Percentiles rank a stretch among this genome's conserved stretches.
These are phyloP conservation scores for Fomitopsis pulvina DNA, from an alignment of 768 basidiomycete genomes.

Conservation along the genomic window DNA sequence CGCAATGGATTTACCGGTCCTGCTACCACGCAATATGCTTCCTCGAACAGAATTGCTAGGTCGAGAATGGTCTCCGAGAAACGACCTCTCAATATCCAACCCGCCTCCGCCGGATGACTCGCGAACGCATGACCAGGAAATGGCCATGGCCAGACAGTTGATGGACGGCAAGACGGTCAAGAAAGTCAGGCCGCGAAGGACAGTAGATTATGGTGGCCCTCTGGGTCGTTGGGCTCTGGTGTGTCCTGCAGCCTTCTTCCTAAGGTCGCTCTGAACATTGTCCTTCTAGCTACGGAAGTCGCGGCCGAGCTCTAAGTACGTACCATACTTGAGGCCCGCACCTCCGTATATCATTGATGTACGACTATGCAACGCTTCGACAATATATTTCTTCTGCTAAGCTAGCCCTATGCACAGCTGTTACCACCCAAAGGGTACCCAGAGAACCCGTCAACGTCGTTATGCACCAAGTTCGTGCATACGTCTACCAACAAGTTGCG, in stretches of 20 bases:
- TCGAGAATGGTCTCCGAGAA: constrained; percentile 71
- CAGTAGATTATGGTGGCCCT: constrained; percentile 91
- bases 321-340: constrained; percentile 73
- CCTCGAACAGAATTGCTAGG: constrained; percentile 31
- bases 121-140: constrained; percentile 69
- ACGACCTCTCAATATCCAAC: constrained; percentile 58
- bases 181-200: constrained; percentile 88
- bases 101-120: constrained; percentile 81
- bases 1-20: constrained; percentile 36
- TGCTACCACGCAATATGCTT: constrained; percentile 43
- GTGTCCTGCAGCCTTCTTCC: constrained; percentile 5
- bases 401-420: constrained; percentile 46
- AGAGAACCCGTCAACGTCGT: constrained; percentile 83
- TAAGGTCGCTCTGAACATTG: not conserved
- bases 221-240: constrained; percentile 85
- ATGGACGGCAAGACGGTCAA: constrained; percentile 80
- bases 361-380: constrained; percentile 22
- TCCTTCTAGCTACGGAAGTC: constrained; percentile 58
- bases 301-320: constrained; percentile 72
- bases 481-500: constrained; percentile 98
- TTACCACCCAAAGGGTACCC: constrained; percentile 91
- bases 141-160: constrained; percentile 63
- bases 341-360: constrained; percentile 90
- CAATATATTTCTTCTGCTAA: constrained; percentile 11
- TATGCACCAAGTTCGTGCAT: constrained; percentile 96